These are phyloP conservation scores for Diversispora eburnea DNA, from an alignment of 192 early-diverging fungal genomes.

Conservation along the genomic window DNA sequence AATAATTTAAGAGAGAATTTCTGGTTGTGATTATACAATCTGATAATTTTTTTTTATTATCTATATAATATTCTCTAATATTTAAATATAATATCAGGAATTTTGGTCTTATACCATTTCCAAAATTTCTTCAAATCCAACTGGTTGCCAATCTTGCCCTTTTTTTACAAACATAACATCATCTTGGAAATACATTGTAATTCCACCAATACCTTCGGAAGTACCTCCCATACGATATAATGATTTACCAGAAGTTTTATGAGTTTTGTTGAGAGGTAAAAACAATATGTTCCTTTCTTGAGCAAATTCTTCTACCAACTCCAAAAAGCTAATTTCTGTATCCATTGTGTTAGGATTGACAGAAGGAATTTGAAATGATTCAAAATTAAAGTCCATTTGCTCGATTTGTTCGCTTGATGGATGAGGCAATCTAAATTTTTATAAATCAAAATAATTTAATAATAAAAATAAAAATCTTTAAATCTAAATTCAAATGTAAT, in stretches of 20 bases:
- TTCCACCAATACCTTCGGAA: constrained; percentile 42
- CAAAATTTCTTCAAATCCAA: constrained; percentile 47
- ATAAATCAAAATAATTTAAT: no score
- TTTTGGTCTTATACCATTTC: background rate
- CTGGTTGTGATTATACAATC: no score
- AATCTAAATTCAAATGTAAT: background rate
- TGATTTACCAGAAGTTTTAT: constrained; percentile 51
- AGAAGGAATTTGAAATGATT: constrained; percentile 14
- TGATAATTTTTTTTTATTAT: no score
- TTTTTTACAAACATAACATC: constrained; percentile 58
- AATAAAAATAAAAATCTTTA: background rate
- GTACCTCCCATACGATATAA: constrained; percentile 54
- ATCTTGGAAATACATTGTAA: constrained; percentile 59
- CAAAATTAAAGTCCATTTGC: background rate
- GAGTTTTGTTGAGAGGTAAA: constrained; percentile 48
- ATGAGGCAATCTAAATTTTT: background rate
- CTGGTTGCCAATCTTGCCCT: constrained; percentile 50
- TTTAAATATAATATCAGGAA: no score
- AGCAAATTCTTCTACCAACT: constrained; percentile 56
- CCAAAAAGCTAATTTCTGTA: constrained; percentile 49
- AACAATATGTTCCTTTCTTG: constrained; percentile 52
- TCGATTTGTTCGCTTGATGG: constrained; percentile 18
- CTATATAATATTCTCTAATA: no score
- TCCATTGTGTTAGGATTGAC: constrained; percentile 29
- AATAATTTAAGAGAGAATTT: no score